Conservation (phyloP, 2,329 filamentous ascomycete species). For the Basipetospora sp. region DNA sequence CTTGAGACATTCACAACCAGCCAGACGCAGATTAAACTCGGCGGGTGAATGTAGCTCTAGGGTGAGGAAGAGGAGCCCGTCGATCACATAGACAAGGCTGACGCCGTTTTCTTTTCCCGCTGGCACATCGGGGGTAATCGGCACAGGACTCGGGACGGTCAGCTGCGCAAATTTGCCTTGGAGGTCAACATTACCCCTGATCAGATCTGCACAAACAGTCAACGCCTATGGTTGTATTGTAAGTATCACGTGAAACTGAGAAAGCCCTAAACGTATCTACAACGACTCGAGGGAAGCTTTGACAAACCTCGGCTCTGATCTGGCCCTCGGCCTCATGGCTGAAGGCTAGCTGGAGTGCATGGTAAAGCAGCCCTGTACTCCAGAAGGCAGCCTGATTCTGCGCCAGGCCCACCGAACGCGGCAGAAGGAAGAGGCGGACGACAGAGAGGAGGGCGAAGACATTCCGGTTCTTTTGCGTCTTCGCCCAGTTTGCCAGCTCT, state of each 20-base stretch:
- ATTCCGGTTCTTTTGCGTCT: constrained; percentile 72
- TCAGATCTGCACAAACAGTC: constrained; percentile 72
- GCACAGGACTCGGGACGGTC: constrained; percentile 41
- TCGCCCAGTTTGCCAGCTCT: constrained; percentile 58
- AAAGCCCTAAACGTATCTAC: too few relatives aligned
- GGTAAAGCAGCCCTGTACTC: constrained; percentile 64
- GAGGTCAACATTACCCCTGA: constrained; percentile 61
- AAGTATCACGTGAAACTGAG: background rate
- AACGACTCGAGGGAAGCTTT: background rate
- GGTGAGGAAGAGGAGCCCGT: constrained; percentile 73
- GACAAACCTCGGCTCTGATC: constrained; percentile 65
- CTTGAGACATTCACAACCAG: constrained; percentile 80
- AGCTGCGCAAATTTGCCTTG: constrained; percentile 85
- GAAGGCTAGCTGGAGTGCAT: constrained; percentile 73
- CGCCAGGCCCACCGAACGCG: constrained; percentile 63
- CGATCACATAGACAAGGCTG: constrained; percentile 71
- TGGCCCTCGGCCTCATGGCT: constrained; percentile 54
- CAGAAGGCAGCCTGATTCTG: constrained; percentile 79
- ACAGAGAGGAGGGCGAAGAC: constrained; percentile 80
- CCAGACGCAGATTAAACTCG: constrained; percentile 65
- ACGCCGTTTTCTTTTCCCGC: constrained; percentile 32
- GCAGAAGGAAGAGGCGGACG: constrained; percentile 68
- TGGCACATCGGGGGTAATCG: constrained; percentile 21
- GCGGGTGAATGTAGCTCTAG: constrained; percentile 52
- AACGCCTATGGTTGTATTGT: constrained; percentile 43